Percentiles rank a stretch among this genome's conserved stretches.
phyloP scores from a whole-genome alignment of 495 filamentous ascomycete genomes.

The Pseudomonodictys pantanalensis region DNA sequence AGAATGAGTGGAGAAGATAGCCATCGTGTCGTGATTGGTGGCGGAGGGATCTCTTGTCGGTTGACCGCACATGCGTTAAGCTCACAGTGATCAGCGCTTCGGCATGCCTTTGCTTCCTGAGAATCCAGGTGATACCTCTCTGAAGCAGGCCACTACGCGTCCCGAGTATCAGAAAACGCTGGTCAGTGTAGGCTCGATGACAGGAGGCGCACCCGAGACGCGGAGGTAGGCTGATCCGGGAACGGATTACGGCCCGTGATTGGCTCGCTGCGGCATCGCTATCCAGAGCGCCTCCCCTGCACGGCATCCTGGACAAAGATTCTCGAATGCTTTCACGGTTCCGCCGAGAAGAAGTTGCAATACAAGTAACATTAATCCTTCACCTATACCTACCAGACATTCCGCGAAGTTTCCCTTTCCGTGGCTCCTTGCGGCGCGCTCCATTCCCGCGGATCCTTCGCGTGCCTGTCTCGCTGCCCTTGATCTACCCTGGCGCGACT shows the following conservation, averaged over 20 bases:
- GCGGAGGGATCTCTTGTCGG: neutral
- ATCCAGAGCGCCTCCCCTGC: neutral
- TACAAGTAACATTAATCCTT: neutral
- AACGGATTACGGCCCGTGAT: neutral
- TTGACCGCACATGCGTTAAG: neutral
- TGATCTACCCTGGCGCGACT: neutral
- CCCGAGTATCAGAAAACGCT: constrained; percentile 4
- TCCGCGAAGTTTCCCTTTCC: neutral
- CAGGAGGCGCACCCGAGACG: constrained; percentile 16
- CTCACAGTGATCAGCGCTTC: neutral
- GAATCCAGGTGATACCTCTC: constrained; percentile 10
- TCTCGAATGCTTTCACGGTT: neutral
- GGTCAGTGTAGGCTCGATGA: neutral
- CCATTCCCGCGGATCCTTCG: neutral
- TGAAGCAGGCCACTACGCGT: constrained; percentile 20
- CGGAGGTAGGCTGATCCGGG: neutral
- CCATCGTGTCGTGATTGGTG: constrained; percentile 12
- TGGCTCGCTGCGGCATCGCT: neutral
- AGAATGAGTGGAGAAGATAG: neutral
- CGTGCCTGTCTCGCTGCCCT: neutral
- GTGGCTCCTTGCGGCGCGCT: neutral
- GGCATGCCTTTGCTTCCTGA: neutral
- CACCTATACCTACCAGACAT: neutral
- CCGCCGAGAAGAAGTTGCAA: neutral
- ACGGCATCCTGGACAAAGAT: neutral